phyloP scores from a whole-genome alignment of 139 green algal species.

The Spirogloea muscicola region DNA sequence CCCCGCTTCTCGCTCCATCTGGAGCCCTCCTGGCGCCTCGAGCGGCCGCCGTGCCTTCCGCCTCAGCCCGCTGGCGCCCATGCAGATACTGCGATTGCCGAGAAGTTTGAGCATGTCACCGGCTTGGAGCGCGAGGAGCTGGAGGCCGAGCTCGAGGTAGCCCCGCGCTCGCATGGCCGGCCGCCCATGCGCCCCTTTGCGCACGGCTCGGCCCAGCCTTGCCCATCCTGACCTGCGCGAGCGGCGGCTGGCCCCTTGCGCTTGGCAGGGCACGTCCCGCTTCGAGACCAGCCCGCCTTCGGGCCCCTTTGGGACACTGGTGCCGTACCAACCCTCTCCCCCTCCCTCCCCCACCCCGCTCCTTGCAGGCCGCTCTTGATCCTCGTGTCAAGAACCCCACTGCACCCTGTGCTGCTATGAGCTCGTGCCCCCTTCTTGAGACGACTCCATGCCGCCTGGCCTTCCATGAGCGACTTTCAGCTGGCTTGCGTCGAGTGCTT shows the following conservation, averaged over 20 bases:
- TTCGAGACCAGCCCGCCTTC: conserved; percentile 33
- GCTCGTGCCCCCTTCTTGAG: background rate
- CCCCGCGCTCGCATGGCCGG: background rate
- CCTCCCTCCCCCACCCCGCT: background rate
- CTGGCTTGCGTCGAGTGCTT: background rate
- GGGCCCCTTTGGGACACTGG: conserved; percentile 46
- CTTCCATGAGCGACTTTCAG: background rate
- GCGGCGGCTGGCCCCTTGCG: background rate
- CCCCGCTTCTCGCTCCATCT: no score
- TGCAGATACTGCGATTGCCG: background rate
- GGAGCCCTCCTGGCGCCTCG: no score
- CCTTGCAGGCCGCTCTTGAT: conserved; percentile 1
- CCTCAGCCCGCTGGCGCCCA: no score
- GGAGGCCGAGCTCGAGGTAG: conserved; percentile 28
- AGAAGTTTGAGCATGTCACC: conserved; percentile 21
- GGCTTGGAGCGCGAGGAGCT: conserved; percentile 41
- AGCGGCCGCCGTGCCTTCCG: no score
- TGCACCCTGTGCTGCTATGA: background rate
- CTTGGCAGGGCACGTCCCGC: conserved; percentile 28
- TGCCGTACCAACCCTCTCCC: background rate
- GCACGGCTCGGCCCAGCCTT: background rate
- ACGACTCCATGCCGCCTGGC: background rate
- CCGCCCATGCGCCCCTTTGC: background rate
- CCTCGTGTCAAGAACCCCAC: background rate
- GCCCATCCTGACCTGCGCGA: background rate